Base-by-base conservation (phyloP, 768 basidiomycete genomes). In the Termitomyces sp. region DNA sequence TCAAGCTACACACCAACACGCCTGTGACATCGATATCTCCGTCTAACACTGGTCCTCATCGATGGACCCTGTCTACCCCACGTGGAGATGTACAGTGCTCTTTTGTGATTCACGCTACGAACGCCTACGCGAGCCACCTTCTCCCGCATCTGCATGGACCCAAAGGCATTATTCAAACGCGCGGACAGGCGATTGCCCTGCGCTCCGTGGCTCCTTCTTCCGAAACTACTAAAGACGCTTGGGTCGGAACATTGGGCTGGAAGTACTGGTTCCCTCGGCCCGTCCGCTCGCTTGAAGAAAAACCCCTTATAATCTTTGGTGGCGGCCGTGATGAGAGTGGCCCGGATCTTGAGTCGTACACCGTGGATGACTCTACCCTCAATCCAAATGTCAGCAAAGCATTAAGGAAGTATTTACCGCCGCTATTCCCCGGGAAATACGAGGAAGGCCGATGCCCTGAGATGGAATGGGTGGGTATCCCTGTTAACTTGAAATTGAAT, bases 211-310 rank as follows among this genome's bases (percentile, higher is more conserved):
- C 76, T 0, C 57, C 72, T 0, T 53, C 70, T 1, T 64, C 73
- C 11, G 63, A 74, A 15, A 65, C 85, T 24, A 74, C 73, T 12
- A 75, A 68, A 57, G 59, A 65, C 41, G 69, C 78, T 2, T 85
- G 81, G 82, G 71, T 58, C 57, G 80, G 70, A 54, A 74, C 72
- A 64, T 72, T 79, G 58, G 81, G 80, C 0, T 78, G 72, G 62
- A 86, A 90, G 60, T 93, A 93, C 65, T 92, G 88, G 87, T 91
- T 93, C 64, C 85, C 88, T n/a, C 77, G 90, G 14, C 82, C 82
- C 0, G 52, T 76, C 40, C 57, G 64, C 51, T 51, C 59, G 3
- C 62, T 62, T 5, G 64, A 66, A 9, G 70, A 74, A 34, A 65
- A 68, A 4, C 86, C 88, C 0, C 68, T 90, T 21, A 70, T 93